These are phyloP conservation scores for Physcomitrium patens DNA, from an alignment of 225 moss, liverwort and hornwort genomes.

Conservation along the genomic window DNA sequence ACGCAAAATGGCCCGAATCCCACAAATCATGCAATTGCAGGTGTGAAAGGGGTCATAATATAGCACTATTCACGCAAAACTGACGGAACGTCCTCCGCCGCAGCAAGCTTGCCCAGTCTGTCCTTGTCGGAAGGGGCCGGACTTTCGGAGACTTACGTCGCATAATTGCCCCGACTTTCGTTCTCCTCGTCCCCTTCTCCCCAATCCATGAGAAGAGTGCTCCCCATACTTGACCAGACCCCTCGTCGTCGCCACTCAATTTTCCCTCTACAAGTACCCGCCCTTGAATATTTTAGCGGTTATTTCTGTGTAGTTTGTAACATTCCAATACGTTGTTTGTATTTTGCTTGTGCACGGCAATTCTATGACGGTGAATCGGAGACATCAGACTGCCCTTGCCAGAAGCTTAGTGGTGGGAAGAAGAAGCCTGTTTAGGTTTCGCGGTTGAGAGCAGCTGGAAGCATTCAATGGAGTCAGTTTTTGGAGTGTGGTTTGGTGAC, in stretches of 20 bases:
- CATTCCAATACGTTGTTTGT: background rate
- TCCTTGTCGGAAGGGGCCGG: background rate
- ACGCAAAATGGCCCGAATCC: no score
- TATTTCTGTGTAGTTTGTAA: conserved; percentile 1
- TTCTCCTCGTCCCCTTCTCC: no score
- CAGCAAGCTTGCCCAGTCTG: background rate
- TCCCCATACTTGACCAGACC: no score
- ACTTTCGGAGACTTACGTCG: background rate
- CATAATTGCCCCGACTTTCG: background rate
- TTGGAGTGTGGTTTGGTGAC: background rate
- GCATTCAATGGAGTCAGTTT: background rate
- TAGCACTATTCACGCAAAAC: conserved; percentile 43
- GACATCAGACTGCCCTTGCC: no score
- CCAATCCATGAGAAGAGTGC: no score
- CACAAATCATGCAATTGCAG: conserved; percentile 2
- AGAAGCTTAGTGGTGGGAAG: no score
- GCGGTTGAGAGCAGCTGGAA: no score
- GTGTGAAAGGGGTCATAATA: conserved; percentile 30
- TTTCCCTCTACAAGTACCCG: background rate
- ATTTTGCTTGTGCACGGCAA: no score
- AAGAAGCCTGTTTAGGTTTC: no score
- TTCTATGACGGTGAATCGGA: no score
- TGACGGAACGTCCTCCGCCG: conserved; percentile 48
- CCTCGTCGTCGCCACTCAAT: no score
- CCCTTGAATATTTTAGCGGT: background rate